Percentiles rank a stretch among this genome's conserved stretches.
Conservation (phyloP, 352 stramenopile species). For the Pythium pyrilobum region DNA sequence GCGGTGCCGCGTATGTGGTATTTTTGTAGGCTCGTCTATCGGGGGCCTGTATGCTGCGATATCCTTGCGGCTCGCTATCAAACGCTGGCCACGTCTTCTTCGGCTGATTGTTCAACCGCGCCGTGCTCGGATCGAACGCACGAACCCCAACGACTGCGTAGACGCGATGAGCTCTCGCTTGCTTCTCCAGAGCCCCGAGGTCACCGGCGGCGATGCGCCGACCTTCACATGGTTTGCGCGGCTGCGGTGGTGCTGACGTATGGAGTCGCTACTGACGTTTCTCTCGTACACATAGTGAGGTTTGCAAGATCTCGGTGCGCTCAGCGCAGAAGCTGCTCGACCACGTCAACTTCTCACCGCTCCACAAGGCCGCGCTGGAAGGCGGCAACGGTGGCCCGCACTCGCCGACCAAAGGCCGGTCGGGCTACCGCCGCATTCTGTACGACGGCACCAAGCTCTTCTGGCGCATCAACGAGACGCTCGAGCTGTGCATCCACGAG, state of each 20-base stretch:
- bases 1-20: no score
- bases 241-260: background rate
- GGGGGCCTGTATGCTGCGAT: background rate
- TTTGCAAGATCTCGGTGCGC: constrained; percentile 86
- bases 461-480: constrained; percentile 83
- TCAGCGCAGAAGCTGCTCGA: constrained; percentile 85
- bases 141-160: no score
- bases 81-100: background rate
- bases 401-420: constrained; percentile 18
- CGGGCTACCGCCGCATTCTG: constrained; percentile 48
- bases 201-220: constrained; percentile 27
- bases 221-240: constrained; percentile 63
- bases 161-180: constrained; percentile 17
- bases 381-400: constrained; percentile 20
- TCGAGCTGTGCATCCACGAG: constrained; percentile 83
- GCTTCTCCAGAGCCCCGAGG: constrained; percentile 5
- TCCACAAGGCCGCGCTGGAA: constrained; percentile 79
- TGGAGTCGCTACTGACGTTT: constrained; percentile 1
- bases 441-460: constrained; percentile 87
- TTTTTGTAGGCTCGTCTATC: background rate
- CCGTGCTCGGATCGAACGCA: no score
- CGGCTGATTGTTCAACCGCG: background rate
- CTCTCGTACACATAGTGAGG: constrained; percentile 51
- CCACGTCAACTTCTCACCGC: constrained; percentile 83
- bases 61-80: background rate